These are phyloP conservation scores for Fusarium solani-melongenae DNA, from an alignment of 2,329 filamentous ascomycete genomes.

Conservation along the genomic window DNA sequence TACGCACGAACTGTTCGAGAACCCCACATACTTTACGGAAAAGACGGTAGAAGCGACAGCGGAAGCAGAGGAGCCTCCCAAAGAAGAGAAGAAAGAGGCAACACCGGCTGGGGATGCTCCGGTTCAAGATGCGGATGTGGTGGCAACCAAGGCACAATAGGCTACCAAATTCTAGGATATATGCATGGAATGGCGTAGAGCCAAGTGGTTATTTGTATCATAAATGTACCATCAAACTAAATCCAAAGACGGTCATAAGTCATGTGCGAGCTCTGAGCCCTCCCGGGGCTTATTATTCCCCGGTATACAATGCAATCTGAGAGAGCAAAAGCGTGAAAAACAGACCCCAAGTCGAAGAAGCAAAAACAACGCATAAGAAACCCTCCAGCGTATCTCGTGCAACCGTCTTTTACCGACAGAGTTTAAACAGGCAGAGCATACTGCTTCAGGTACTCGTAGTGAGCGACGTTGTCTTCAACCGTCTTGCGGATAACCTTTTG, in stretches of 20 bases:
- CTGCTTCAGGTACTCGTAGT: slow-evolving; percentile 86
- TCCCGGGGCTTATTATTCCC: slow-evolving; percentile 6
- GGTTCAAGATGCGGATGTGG: background rate
- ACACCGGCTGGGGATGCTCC: background rate
- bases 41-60: slow-evolving; percentile 12
- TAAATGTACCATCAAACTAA: slow-evolving; percentile 44
- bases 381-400: slow-evolving; percentile 5
- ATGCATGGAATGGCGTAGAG: slow-evolving; percentile 36
- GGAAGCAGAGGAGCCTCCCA: slow-evolving; percentile 8
- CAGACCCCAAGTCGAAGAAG: slow-evolving; percentile 2
- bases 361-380: slow-evolving; percentile 11
- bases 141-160: background rate
- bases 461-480: slow-evolving; percentile 76
- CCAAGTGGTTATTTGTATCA: slow-evolving; percentile 43
- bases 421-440: slow-evolving; percentile 56
- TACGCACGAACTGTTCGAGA: slow-evolving; percentile 56
- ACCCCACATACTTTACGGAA: slow-evolving; percentile 39
- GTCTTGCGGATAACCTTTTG: slow-evolving; percentile 76
- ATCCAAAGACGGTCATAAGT: slow-evolving; percentile 37
- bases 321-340: slow-evolving; percentile 4
- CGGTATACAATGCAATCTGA: slow-evolving; percentile 27
- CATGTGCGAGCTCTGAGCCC: slow-evolving; percentile 8
- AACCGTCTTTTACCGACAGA: slow-evolving; percentile 24
- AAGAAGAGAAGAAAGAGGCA: background rate
- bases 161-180: slow-evolving; percentile 3